Evolutionary conservation across 2,329 filamentous ascomycete genomes (phyloP), one percentile per base, ranked within the genome.

Genomic region (Rhytidhysteron rufulum): DNA sequence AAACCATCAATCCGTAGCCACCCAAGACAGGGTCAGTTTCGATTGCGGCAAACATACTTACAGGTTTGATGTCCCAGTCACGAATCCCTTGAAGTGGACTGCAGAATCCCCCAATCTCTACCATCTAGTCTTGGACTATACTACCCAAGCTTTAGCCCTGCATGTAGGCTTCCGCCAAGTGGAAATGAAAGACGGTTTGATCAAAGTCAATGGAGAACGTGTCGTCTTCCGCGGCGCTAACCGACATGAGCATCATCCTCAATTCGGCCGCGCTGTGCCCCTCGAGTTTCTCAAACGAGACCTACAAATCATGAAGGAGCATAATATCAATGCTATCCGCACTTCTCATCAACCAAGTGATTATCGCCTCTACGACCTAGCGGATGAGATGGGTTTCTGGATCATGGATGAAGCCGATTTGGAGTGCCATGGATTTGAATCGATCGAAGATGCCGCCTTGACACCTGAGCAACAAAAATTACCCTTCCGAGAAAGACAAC

Each of bases 241-340:
- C 57, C 69, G 83, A 13, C 84, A 87, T 52, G 84, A 88, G 42
- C 83, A 88, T 51, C 82, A 87, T 51, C 80, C 81, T 0, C 63
- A 66, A 9, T 73, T 74, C 20, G 83, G 83, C 3, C 78, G 83
- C 0, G 73, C 81, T 1, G 80, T 86, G 0, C 80, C 82, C 0
- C 60, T 77, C 5, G 77, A 82, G 2, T 83, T 77, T 18, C 75
- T 85, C 54, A 74, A 74, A 46, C 62, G 69, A 11, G 83, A 87
- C 48, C 67, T 87, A 2, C 52, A 82, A 2, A 66, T 80, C 3
- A 87, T 87, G 82, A 87, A 87, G 60, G 68, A 65, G 5, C 75
- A 85, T 67, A 86, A 86, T 51, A 74, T 87, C 63, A 87, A 88
- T 47, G 79, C 83, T 1, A 70, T 88, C 4, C 79, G 84, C 0